Evolutionary conservation across 2,329 filamentous ascomycete genomes (phyloP).

Genomic region (Calonectria multiphialidica): DNA sequence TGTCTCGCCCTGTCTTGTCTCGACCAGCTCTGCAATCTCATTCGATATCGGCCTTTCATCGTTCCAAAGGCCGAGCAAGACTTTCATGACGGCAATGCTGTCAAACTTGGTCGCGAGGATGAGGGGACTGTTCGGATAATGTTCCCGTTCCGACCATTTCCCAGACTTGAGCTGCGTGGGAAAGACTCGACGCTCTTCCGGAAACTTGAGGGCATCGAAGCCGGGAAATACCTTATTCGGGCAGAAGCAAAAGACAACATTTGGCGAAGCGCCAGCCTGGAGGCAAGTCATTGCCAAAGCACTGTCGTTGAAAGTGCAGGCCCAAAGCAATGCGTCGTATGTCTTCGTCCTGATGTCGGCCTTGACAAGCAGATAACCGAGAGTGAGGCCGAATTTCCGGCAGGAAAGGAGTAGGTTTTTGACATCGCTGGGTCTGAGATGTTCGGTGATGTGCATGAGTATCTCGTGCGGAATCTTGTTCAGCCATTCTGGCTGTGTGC

Average conservation of each 20-base stretch:
- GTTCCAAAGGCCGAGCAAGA: not conserved
- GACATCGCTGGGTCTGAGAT: not conserved
- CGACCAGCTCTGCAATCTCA: not conserved
- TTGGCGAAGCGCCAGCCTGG: not conserved
- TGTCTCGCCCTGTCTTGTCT: not conserved
- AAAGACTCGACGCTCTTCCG: not conserved
- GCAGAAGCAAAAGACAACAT: not conserved
- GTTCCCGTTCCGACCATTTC: not conserved
- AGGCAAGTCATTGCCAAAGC: not conserved
- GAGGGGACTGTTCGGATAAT: not conserved
- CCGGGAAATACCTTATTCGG: too few species aligned
- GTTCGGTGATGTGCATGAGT: not conserved
- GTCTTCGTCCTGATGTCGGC: not conserved
- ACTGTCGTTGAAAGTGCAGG: not conserved
- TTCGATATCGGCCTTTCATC: not conserved
- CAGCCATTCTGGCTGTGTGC: not conserved
- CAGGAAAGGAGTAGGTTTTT: not conserved
- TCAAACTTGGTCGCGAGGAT: slow-evolving; percentile 1
- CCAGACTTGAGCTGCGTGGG: not conserved
- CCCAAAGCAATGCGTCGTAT: slow-evolving; percentile 8
- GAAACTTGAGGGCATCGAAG: not conserved
- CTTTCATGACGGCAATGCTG: slow-evolving; percentile 7
- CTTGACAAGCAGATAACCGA: not conserved
- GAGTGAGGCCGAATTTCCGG: not conserved
- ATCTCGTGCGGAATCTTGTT: slow-evolving; percentile 1